Percentiles rank a stretch among this genome's conserved stretches.
These are phyloP conservation scores for Boletus huronensis DNA, from an alignment of 768 basidiomycete genomes.

Conservation along the genomic window DNA sequence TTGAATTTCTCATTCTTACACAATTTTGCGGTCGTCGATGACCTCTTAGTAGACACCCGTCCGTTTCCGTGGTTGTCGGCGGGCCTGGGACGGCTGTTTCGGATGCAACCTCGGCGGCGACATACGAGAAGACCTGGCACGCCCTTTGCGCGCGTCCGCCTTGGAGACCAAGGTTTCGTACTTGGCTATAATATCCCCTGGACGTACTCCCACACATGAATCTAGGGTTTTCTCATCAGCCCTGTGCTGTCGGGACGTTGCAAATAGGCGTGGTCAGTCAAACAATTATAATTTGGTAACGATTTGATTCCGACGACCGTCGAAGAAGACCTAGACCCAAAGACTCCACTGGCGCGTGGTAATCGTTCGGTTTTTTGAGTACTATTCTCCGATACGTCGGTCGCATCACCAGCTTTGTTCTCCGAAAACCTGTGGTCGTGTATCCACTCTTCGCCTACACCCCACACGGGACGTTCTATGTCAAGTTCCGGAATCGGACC, in stretches of 20 bases:
- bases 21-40: slow-evolving; percentile 4
- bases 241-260: slow-evolving; percentile 18
- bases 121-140: slow-evolving; percentile 22
- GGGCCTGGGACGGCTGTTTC: neutral
- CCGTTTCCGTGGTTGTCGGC: slow-evolving; percentile 14
- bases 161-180: slow-evolving; percentile 18
- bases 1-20: slow-evolving; percentile 11
- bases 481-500: slow-evolving; percentile 26
- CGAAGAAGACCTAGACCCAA: slow-evolving; percentile 26
- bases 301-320: slow-evolving; percentile 6
- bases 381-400: neutral
- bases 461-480: neutral
- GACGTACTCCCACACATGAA: slow-evolving; percentile 13
- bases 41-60: neutral
- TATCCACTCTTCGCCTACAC: slow-evolving; percentile 3
- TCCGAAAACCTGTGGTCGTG: slow-evolving; percentile 16
- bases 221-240: slow-evolving; percentile 23
- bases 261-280: slow-evolving; percentile 9
- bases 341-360: slow-evolving; percentile 28
- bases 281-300: slow-evolving; percentile 24
- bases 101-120: slow-evolving; percentile 15
- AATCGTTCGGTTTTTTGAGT: slow-evolving; percentile 19
- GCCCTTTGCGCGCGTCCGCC: slow-evolving; percentile 29
- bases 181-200: slow-evolving; percentile 4
- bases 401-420: slow-evolving; percentile 1